A percentile compares a stretch with the other conserved stretches of the same genome.
These are phyloP conservation scores for Benincasa hispida DNA, from an alignment of 306 rosid species.

Conservation along the genomic window DNA sequence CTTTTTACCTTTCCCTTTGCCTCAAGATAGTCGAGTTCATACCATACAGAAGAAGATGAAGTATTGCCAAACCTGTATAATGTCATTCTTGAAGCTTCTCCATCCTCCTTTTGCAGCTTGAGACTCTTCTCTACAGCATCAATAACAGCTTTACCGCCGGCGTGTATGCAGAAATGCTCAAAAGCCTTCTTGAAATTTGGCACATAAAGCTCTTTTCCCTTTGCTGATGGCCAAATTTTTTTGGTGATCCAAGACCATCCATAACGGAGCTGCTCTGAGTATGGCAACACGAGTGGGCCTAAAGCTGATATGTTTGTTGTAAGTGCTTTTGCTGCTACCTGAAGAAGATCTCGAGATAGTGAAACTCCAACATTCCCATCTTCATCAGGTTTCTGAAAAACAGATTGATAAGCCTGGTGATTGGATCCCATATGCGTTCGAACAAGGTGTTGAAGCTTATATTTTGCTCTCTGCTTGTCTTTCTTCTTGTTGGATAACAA, in stretches of 20 bases:
- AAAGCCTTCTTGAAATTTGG: constrained; percentile 53
- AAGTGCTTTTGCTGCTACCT: constrained; percentile 45
- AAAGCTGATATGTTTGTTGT: constrained; percentile 32
- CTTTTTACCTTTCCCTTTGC: constrained; percentile 48
- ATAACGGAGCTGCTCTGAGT: constrained; percentile 35
- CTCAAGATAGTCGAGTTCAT: constrained; percentile 47
- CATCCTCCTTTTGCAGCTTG: constrained; percentile 41
- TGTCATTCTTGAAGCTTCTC: constrained; percentile 71
- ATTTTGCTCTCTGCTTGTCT: constrained; percentile 38
- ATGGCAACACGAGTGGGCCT: constrained; percentile 54
- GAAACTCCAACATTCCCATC: constrained; percentile 36
- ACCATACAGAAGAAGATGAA: constrained; percentile 64
- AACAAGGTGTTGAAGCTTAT: constrained; percentile 50
- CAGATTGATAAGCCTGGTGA: constrained; percentile 40
- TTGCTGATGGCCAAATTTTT: constrained; percentile 18
- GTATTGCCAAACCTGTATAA: constrained; percentile 62
- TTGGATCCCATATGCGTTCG: constrained; percentile 47
- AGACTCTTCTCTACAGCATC: constrained; percentile 43
- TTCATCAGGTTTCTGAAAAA: constrained; percentile 42
- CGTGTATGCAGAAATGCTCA: constrained; percentile 64
- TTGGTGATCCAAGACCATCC: constrained; percentile 25
- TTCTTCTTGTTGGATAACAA: constrained; percentile 42
- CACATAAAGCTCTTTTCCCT: constrained; percentile 17
- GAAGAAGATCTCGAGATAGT: constrained; percentile 29
- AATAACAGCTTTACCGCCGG: constrained; percentile 61